Base-by-base conservation (phyloP, 495 filamentous ascomycete genomes). In the Aspergillus biplanus region DNA sequence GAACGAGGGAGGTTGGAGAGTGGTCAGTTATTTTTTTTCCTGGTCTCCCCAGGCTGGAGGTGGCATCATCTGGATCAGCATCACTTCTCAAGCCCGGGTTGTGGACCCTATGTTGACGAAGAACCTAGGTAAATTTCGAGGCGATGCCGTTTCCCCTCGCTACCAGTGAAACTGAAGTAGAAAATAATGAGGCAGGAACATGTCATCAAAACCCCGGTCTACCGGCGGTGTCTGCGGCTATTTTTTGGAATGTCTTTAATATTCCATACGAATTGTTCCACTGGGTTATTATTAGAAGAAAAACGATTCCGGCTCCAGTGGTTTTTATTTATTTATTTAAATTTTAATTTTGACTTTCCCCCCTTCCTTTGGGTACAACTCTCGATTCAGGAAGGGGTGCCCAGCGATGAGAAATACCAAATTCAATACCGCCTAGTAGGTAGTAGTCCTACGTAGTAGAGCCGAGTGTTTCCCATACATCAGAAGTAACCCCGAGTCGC, bases 201-300 rank as follows among this genome's bases (percentile, higher is more conserved):
- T 34, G 31, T 21, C 53, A 56, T n/a, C 53, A 50, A 9, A 9
- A 9, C n/a, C 47, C n/a, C 6, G 3, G 47, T 50, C 47, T 50
- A 9, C n/a, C 16, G 47, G 47, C 47, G 47, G 47, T 50, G 47
- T 50, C 47, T 50, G 47, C 47, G 47, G 47, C 47, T 50, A 50
- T 18, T 50, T 50, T 50, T 50, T 50, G 47, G n/a, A 50, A 18
- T 27, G 47, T 18, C 21, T 31, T 18, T 9, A 6, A 9, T 27
- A 0, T n/a, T 50, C 11, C 21, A 8, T 50, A 27, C 9, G 47
- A 11, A 27, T 50, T 27, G 16, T 8, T 5, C 27, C 16, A 50
- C 11, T 11, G 39, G 39, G 39, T 44, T 44, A 44, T 44, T 44
- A 44, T 5, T 44, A 44, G 39, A 11, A 44, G 39, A 15, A 11